Conservation (phyloP, 139 green algal genomes). For the Trebouxia sp. region DNA sequence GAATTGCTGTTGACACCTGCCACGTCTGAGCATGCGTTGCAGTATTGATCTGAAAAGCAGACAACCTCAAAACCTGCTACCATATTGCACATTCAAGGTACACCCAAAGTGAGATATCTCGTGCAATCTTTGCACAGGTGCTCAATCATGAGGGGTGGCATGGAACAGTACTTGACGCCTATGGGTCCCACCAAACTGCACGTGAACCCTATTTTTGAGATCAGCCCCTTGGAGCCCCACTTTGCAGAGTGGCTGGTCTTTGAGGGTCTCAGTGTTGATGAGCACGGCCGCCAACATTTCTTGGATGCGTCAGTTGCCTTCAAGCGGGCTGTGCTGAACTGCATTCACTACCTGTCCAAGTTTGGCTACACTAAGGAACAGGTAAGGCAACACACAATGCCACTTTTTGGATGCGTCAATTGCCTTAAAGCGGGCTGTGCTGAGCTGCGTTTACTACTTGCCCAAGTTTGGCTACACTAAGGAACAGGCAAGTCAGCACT, state of each 20-base stretch:
- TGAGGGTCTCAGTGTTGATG: conserved; percentile 71
- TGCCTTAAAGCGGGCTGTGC: conserved; percentile 76
- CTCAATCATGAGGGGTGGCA: conserved; percentile 73
- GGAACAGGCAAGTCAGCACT: conserved; percentile 47
- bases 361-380: conserved; percentile 74
- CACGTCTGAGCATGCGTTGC: too few species aligned
- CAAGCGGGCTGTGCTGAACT: conserved; percentile 78
- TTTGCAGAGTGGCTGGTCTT: conserved; percentile 81
- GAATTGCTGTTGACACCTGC: too few species aligned
- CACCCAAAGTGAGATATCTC: too few species aligned
- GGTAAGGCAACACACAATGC: conserved; percentile 34
- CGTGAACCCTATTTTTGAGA: conserved; percentile 81
- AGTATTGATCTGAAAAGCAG: too few species aligned
- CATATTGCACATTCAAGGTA: too few species aligned
- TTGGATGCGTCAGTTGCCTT: conserved; percentile 75
- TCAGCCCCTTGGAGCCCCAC: conserved; percentile 69
- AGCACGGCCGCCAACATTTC: conserved; percentile 74
- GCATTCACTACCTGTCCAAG: conserved; percentile 77
- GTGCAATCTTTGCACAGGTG: too few species aligned
- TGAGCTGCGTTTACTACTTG: conserved; percentile 78
- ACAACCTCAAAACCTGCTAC: too few species aligned
- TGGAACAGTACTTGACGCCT: conserved; percentile 70
- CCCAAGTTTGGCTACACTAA: conserved; percentile 70
- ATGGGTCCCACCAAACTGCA: conserved; percentile 69
- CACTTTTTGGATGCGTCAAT: conserved; percentile 73